phyloP scores from a whole-genome alignment of 2,329 filamentous ascomycete species.

The Trichoderma semiorbis region DNA sequence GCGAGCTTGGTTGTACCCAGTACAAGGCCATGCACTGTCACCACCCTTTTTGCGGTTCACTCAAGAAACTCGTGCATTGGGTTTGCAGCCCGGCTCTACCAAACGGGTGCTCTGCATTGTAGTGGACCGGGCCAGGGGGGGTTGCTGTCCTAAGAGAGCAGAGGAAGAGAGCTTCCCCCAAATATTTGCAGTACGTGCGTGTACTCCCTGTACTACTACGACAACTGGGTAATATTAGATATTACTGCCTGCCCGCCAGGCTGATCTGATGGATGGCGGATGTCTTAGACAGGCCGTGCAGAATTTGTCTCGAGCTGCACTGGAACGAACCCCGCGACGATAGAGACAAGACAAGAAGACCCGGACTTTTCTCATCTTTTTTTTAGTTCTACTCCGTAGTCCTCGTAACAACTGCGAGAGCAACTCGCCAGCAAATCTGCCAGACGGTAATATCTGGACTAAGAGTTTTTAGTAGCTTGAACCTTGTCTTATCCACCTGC shows the following conservation, averaged over 20 bases:
- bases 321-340: neutral
- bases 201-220: too few relatives aligned
- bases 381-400: neutral
- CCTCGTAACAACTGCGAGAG: neutral
- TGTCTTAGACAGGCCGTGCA: neutral
- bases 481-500: slow-evolving; percentile 12
- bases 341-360: neutral
- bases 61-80: slow-evolving; percentile 2
- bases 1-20: neutral
- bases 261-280: neutral
- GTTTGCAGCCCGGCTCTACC: neutral
- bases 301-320: neutral
- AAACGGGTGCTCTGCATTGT: slow-evolving; percentile 11
- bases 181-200: neutral
- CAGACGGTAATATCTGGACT: neutral
- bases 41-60: neutral
- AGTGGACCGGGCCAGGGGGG: neutral
- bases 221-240: neutral
- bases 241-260: neutral
- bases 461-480: slow-evolving; percentile 8
- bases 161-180: neutral
- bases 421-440: neutral
- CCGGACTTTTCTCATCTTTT: neutral
- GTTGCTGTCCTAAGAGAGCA: neutral
- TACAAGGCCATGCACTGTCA: slow-evolving; percentile 8